Evolutionary conservation across 805 yeast species (phyloP), one percentile per base, ranked within the genome.

Genomic region (Metschnikowia sp.): DNA sequence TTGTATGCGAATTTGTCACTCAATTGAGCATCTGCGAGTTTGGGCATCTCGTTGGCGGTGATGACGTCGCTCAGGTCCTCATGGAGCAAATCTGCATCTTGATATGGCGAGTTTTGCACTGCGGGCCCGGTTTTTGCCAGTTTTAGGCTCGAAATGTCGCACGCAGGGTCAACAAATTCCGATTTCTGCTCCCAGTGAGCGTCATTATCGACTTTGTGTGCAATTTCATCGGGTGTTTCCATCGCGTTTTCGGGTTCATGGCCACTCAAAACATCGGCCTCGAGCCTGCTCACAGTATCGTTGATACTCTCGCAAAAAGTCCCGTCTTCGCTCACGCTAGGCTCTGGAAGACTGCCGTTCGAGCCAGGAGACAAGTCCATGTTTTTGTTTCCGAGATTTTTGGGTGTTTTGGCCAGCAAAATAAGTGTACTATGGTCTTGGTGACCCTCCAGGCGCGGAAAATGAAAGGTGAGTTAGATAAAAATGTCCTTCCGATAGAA

Each of bases 1-100:
- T 67, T 65, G 57, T 71, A 70, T 10, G 48, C 53, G 59, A 68
- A 52, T 8, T 12, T 33, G 2, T 31, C 33, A 10, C 19, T 19
- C 6, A 10, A n/a, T 22, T 32, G 18, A 3, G 28, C 39, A 26
- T 30, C 32, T 4, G 18, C 30, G 29, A 18, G 19, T 5, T 11
- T 10, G 8, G 38, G 45, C 35, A 36, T 29, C 19, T 35, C 39
- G 22, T 18, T 28, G 30, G 39, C 29, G 35, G 38, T 34, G 34
- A 4, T 11, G 10, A 28, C 13, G 35, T 35, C 40, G 40, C 40
- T 26, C 32, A 19, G 10, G 29, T 19, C 9, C 6, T 36, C 39
- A 12, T 34, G 36, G 19, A 34, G 19, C 10, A 34, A 15, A 34
- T 15, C 19, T 10, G 11, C 26, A 22, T 22, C 2, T 22, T 22